A percentile compares a stretch with the other conserved stretches of the same genome.
phyloP scores from a whole-genome alignment of 2,329 filamentous ascomycete species.

The Sarocladium oryzae region DNA sequence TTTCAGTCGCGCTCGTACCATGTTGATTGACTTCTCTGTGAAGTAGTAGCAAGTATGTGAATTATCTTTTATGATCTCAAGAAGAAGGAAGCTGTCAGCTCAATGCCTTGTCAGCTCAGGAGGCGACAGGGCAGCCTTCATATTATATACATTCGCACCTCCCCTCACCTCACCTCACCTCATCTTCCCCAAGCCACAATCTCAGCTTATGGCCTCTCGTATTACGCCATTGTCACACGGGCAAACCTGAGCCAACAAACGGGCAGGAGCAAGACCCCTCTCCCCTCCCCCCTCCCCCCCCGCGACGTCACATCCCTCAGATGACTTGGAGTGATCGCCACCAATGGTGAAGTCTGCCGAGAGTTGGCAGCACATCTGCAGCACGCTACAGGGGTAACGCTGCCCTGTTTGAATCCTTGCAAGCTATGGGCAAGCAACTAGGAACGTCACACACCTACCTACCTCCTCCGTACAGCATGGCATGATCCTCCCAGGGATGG shows the following conservation, averaged over 20 bases:
- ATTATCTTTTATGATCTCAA: neutral
- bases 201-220: neutral
- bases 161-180: neutral
- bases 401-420: constrained; percentile 8
- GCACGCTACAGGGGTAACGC: neutral
- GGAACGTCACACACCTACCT: neutral
- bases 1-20: constrained; percentile 1
- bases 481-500: neutral
- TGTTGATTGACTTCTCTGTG: neutral
- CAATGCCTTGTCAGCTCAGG: no score
- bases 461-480: no score
- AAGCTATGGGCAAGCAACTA: neutral
- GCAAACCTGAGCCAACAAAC: neutral
- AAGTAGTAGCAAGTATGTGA: neutral
- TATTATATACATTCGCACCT: neutral
- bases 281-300: neutral
- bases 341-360: no score
- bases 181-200: neutral
- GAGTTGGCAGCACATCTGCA: constrained; percentile 1
- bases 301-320: constrained; percentile 1
- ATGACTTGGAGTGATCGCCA: neutral
- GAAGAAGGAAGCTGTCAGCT: neutral
- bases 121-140: no score
- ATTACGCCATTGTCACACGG: constrained; percentile 5
- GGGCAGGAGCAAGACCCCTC: neutral